Evolutionary conservation across 1,284 basidiomycete species (phyloP), one percentile per base, ranked within the genome.

Genomic region (Ustilago sp.): DNA sequence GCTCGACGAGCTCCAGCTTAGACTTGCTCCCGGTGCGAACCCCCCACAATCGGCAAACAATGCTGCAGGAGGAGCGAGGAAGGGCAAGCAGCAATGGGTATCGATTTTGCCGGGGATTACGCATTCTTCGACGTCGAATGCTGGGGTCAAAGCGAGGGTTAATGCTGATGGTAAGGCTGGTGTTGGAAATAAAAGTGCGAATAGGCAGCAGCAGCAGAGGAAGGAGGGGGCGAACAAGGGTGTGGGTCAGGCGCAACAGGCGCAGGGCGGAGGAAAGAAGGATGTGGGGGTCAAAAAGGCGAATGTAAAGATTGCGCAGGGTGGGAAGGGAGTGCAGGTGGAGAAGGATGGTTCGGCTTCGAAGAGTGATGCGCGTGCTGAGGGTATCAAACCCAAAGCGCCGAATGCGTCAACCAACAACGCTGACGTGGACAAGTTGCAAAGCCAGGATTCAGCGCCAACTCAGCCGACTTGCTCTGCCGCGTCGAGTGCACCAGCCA

Each of bases 21-120:
- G 61, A 19, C 61, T 76, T 2, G 68, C 73, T 1, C 73, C 73
- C 17, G 68, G 67, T 36, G 47, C 59, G 35, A 56, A 51, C 48
- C 32, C 50, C 43, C 32, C 50, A 9, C 60, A 71, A 38, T 52
- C 51, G 11, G 5, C 59, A 7, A 53, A 48, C 17, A 41, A 47
- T 3, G 55, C 39, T 36, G 68, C 61, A 4, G 66, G 54, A 23
- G 63, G 57, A n/a, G 63, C 52, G 9, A 63, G 59, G 32, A 80
- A 80, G 45, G 78, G 76, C 1, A 78, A 78, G 57, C 68, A 76
- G 59, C 67, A 80, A n/a, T 81, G 80, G 80, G 77, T 81, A 38
- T 52, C 75, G 9, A 80, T 81, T 55, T 19, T 81, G 39, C 80
- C 80, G 17, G 69, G 74, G 39, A 74, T 81, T 43, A 81, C 79